Evolutionary conservation across 2,329 filamentous ascomycete species (phyloP).

Genomic region (Microdochium bolleyi): DNA sequence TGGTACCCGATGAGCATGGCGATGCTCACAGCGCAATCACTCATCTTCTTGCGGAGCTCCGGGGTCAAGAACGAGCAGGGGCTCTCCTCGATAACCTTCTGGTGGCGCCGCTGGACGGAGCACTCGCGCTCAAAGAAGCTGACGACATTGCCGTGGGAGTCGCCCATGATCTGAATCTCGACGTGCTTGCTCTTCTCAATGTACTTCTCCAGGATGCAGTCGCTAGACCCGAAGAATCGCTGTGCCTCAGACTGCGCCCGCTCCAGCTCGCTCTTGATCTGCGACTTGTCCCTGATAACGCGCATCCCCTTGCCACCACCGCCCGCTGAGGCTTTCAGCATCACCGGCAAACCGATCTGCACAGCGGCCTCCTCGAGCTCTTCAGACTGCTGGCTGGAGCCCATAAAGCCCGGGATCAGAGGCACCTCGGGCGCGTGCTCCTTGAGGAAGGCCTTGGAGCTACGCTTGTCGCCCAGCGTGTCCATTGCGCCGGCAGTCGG

Average conservation of each 20-base stretch:
- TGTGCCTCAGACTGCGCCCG: slow-evolving; percentile 25
- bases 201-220: slow-evolving; percentile 28
- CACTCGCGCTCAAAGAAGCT: slow-evolving; percentile 34
- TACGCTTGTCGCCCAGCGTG: slow-evolving; percentile 33
- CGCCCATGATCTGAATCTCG: slow-evolving; percentile 36
- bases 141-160: slow-evolving; percentile 25
- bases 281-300: slow-evolving; percentile 12
- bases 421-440: slow-evolving; percentile 55
- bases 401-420: slow-evolving; percentile 66
- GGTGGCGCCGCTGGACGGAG: slow-evolving; percentile 34
- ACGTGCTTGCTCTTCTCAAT: slow-evolving; percentile 29
- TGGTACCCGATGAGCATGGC: slow-evolving; percentile 22
- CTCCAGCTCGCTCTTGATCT: slow-evolving; percentile 11
- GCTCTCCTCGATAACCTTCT: slow-evolving; percentile 36
- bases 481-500: slow-evolving; percentile 35
- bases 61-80: slow-evolving; percentile 18
- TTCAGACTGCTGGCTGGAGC: slow-evolving; percentile 48
- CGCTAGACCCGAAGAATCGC: slow-evolving; percentile 25
- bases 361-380: slow-evolving; percentile 5
- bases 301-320: slow-evolving; percentile 34
- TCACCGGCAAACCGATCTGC: slow-evolving; percentile 25
- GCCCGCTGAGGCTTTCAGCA: slow-evolving; percentile 33
- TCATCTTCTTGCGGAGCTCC: slow-evolving; percentile 20
- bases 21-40: slow-evolving; percentile 19
- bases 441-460: slow-evolving; percentile 55